Conservation (phyloP, 2,329 filamentous ascomycete species). For the Fusarium austroafricanum region DNA sequence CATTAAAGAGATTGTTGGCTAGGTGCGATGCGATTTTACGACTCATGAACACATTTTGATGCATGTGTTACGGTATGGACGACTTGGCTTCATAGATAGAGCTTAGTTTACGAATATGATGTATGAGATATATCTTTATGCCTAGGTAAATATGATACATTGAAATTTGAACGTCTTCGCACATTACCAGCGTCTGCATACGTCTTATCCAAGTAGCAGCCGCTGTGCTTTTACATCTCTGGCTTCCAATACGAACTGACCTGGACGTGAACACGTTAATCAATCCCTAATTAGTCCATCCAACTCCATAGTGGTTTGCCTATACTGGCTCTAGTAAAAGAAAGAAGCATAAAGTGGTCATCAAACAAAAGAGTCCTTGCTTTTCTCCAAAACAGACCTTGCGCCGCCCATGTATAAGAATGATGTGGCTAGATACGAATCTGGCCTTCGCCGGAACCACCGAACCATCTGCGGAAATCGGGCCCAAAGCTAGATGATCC, state of each 20-base stretch:
- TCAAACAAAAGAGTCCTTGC: constrained; percentile 22
- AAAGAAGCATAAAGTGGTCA: constrained; percentile 23
- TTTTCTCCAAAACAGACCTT: constrained; percentile 25
- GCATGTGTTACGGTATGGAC: constrained; percentile 23
- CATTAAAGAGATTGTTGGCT: constrained; percentile 6
- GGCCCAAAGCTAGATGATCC: constrained; percentile 42
- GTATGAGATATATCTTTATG: constrained; percentile 16
- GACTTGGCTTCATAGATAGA: constrained; percentile 22
- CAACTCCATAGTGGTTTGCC: constrained; percentile 38
- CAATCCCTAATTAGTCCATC: constrained; percentile 5
- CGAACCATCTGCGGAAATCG: constrained; percentile 70
- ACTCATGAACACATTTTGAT: constrained; percentile 31
- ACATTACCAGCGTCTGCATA: neutral
- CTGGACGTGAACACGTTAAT: constrained; percentile 15
- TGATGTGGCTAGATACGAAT: constrained; percentile 43
- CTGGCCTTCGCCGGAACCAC: constrained; percentile 52
- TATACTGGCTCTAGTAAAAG: constrained; percentile 16
- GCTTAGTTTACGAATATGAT: constrained; percentile 11
- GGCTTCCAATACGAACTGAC: neutral
- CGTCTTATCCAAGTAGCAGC: neutral
- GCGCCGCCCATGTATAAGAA: constrained; percentile 10
- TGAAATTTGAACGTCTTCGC: constrained; percentile 15
- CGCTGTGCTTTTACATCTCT: neutral
- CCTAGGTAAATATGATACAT: constrained; percentile 9
- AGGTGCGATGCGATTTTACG: constrained; percentile 18